Base-by-base conservation (phyloP, 163 green algal genomes). In the Volvox carteri region DNA sequence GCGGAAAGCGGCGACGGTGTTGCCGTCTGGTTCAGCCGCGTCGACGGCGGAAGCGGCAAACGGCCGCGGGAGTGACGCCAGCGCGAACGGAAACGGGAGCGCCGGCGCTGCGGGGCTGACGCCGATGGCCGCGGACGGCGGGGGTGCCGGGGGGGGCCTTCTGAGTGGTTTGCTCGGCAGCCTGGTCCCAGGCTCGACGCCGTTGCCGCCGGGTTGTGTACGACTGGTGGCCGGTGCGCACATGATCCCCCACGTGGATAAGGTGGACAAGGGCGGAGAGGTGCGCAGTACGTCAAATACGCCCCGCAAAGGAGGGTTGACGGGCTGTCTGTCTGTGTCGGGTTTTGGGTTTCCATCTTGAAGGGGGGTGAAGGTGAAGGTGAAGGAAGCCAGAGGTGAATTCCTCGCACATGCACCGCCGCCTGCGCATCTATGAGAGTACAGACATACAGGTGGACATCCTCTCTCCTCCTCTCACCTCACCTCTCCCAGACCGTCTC, bases 201-300 rank as follows among this genome's bases (percentile, higher is more conserved):
- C 62, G 44, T 33, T 81, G 44, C 81, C 67, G 23, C 25, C 67
- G 73, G 75, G 62, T 39, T 78, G 30, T 28, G n/a, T 92, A 44
- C 67, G 81, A 37, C 77, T 94, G 50, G 76, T 92, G n/a, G 91
- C 91, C 18, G 77, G 86, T 6, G 84, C 75, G 23, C 72, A 87
- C 77, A 92, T 92, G 88, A 94, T 94, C 58, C 91, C 91, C 4
- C 91, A 94, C 68, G 74, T 92, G 39, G 91, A 93, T 75, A 93
- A 93, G 88, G 91, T 91, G 0, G 85, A 94, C 21, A 98, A 96
- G 62, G 97, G 97, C 19, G 97, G 97, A 14, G 97, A 95, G 81
- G 81, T 87, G 81, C 52, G 81, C 25, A n/a, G n/a, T n/a, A n/a
- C n/a, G n/a, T n/a, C n/a, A n/a, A n/a, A n/a, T n/a, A n/a, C n/a